phyloP scores from a whole-genome alignment of 106 monocot genomes.

The Platanthera guangdongensis region DNA sequence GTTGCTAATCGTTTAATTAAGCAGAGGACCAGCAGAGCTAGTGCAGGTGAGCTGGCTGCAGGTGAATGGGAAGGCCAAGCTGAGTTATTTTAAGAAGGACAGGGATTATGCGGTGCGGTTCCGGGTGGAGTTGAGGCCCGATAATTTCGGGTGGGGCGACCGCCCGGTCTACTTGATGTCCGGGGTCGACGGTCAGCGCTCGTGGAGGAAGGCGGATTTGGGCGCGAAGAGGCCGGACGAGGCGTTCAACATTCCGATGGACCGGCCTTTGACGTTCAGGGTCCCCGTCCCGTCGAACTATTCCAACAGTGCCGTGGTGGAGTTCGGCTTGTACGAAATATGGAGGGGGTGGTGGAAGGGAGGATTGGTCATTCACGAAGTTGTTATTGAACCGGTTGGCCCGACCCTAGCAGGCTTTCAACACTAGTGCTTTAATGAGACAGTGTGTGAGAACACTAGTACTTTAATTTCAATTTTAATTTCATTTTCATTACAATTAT shows the following conservation, averaged over 20 bases:
- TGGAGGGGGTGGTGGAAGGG: slow-evolving; percentile 18
- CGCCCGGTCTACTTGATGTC: slow-evolving; percentile 5
- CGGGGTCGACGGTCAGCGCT: neutral
- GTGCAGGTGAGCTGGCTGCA: slow-evolving; percentile 21
- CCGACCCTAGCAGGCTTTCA: no score
- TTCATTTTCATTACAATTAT: no score
- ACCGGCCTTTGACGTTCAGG: neutral
- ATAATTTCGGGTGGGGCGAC: slow-evolving; percentile 11
- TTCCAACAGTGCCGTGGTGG: neutral
- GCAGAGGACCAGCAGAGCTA: slow-evolving; percentile 12
- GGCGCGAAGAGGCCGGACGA: neutral
- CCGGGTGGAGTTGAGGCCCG: slow-evolving; percentile 5
- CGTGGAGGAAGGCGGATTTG: neutral
- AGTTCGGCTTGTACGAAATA: slow-evolving; percentile 16
- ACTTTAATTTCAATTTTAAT: no score
- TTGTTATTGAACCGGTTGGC: neutral
- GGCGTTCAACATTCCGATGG: neutral
- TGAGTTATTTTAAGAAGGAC: neutral
- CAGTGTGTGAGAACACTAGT: no score
- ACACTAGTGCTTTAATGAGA: no score
- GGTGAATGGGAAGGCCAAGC: neutral
- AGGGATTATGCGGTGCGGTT: slow-evolving; percentile 6
- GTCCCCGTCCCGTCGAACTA: neutral
- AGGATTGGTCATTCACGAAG: slow-evolving; percentile 13
- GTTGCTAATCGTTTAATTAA: neutral